Conservation (phyloP, 2,329 filamentous ascomycete species). For the Aspergillus sp. region DNA sequence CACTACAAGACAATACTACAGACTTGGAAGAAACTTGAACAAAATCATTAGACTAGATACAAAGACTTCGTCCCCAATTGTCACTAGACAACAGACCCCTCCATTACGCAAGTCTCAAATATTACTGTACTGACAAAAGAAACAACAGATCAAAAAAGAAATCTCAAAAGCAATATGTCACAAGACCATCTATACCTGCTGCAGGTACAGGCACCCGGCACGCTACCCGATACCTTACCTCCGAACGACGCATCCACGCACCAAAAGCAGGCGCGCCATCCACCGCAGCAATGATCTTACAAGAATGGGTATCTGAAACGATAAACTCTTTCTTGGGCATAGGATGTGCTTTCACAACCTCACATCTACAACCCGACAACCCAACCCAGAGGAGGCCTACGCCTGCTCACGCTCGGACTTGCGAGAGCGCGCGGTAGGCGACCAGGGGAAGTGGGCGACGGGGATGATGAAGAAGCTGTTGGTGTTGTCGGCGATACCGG, state of each 20-base stretch:
- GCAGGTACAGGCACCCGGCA: neutral
- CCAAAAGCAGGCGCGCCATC: neutral
- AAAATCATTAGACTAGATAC: conserved; percentile 10
- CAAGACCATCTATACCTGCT: conserved; percentile 12
- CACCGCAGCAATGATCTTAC: conserved; percentile 18
- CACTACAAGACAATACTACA: neutral
- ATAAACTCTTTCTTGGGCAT: neutral
- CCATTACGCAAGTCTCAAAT: conserved; percentile 7
- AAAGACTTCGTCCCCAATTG: conserved; percentile 3
- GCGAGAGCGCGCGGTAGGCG: conserved; percentile 66
- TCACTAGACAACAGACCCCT: conserved; percentile 4
- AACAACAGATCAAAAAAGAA: conserved; percentile 5
- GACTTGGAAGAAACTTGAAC: neutral
- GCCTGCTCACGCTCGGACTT: conserved; percentile 48
- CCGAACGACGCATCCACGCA: too few species aligned
- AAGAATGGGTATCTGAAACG: conserved; percentile 31
- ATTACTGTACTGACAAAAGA: conserved; percentile 3
- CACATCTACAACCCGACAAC: neutral
- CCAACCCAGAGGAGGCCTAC: neutral
- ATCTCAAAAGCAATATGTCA: conserved; percentile 6
- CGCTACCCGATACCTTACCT: too few species aligned
- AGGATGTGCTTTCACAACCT: too few species aligned
- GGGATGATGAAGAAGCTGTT: conserved; percentile 90
- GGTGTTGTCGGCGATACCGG: conserved; percentile 69
- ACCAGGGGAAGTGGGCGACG: conserved; percentile 94